Base-by-base conservation (phyloP, 306 rosid genomes). In the Trifolium dubium region DNA sequence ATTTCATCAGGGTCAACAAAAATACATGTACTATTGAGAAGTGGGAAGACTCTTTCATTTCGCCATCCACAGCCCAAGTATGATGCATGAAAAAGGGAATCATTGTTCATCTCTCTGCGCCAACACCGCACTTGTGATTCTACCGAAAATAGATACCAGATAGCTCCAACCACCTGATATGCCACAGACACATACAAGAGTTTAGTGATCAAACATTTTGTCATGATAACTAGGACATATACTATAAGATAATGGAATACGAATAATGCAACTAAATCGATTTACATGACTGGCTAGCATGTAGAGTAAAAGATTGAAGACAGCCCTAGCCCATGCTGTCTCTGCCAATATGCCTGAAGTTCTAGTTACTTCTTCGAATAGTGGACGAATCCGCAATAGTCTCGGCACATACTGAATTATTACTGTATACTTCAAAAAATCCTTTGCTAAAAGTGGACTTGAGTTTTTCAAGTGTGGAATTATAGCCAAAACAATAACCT, bases 221-320 rank as follows among this genome's bases (percentile, higher is more conserved):
- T 30, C 41, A 74, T 46, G 43, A 43, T 56, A 14, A 64, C 10
- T 54, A 67, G 23, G 62, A 31, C 53, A 61, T 46, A 10, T 62
- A 35, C 39, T 35, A 32, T 28, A 44, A 19, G 59, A 44, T 13
- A 60, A 64, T 8, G 7, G 40, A 34, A 67, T 67, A 30, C 17
- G 32, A 9, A 55, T 12, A 2, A 62, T 43, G 60, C 23, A 75
- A 49, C 5, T 47, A 75, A 74, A 80, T 61, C 12, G n/a, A 64
- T 91, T 84, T 87, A 95, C 99, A 56, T 95, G 99, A 79, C 98
- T 86, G 31, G 96, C 97, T 18, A 88, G 89, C 95, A 95, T 83
- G 59, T 90, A 95, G 71, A 92, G 90, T 61, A 76, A 81, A 66
- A 95, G 96, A 88, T 95, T 92, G 81, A 61, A 87, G 37, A 85